Percentiles rank a stretch among this genome's conserved stretches.
These are phyloP conservation scores for Telopea speciosissima DNA, from an alignment of 177 flowering plant species.

Conservation along the genomic window DNA sequence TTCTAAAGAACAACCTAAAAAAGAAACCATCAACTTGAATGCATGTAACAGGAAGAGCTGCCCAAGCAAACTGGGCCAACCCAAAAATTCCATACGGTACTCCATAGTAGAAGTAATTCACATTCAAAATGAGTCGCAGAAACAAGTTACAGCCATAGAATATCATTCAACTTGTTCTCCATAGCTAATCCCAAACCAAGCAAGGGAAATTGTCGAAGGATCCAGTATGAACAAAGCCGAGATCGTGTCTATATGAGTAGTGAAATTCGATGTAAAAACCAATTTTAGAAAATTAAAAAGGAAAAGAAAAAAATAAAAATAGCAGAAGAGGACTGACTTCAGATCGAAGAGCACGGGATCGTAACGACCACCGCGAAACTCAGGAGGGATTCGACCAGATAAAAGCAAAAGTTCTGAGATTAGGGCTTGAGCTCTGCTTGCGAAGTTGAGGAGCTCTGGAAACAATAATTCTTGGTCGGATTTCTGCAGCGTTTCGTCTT, in stretches of 20 bases:
- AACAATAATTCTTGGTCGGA: constrained; percentile 10
- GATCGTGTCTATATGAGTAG: no score
- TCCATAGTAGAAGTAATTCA: no score
- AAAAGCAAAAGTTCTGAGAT: constrained; percentile 22
- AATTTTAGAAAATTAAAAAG: background rate
- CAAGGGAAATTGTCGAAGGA: background rate
- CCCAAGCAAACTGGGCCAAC: no score
- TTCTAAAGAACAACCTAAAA: background rate
- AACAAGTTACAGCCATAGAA: no score
- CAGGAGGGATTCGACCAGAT: constrained; percentile 19
- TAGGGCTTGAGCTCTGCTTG: constrained; percentile 21
- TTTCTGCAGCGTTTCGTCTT: constrained; percentile 2
- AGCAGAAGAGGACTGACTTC: constrained; percentile 9
- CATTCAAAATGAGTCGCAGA: no score
- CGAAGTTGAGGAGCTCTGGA: constrained; percentile 22
- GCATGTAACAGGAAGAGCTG: background rate
- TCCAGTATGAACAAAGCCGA: no score
- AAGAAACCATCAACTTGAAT: background rate
- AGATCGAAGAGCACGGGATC: constrained; percentile 30
- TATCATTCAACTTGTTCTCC: no score
- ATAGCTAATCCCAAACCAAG: background rate
- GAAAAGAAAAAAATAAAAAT: background rate
- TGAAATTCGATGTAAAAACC: no score
- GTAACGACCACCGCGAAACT: constrained; percentile 18
- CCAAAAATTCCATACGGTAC: no score